A percentile compares a stretch with the other conserved stretches of the same genome.
These are phyloP conservation scores for Sodiomyces alkalinus DNA, from an alignment of 2,329 filamentous ascomycete species.

Conservation along the genomic window DNA sequence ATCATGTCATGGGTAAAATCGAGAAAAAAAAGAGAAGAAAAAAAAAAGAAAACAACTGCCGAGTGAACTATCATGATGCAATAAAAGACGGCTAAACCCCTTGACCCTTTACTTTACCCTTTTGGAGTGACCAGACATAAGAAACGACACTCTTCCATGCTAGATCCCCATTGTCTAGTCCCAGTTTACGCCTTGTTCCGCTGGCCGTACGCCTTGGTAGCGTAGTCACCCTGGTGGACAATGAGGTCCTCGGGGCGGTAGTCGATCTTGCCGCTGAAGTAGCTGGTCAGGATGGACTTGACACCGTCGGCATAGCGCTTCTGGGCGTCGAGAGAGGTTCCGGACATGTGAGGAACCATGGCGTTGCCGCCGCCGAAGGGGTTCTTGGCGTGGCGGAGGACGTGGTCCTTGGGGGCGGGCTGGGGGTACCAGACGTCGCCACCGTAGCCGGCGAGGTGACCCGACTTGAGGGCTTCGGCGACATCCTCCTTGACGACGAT, in stretches of 20 bases:
- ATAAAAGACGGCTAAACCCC: too few relatives aligned
- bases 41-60: too few relatives aligned
- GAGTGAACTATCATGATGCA: too few relatives aligned
- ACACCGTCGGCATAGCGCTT: slow-evolving; percentile 76
- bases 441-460: slow-evolving; percentile 80
- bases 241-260: slow-evolving; percentile 88
- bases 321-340: slow-evolving; percentile 96
- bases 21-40: too few relatives aligned
- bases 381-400: slow-evolving; percentile 83
- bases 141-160: not conserved
- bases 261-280: slow-evolving; percentile 76
- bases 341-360: slow-evolving; percentile 98
- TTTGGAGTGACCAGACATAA: slow-evolving; percentile 2
- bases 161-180: slow-evolving; percentile 12
- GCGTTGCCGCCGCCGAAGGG: slow-evolving; percentile 94
- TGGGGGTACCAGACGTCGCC: slow-evolving; percentile 96
- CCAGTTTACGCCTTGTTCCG: too few relatives aligned
- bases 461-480: slow-evolving; percentile 77
- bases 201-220: slow-evolving; percentile 86
- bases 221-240: slow-evolving; percentile 78
- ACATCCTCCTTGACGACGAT: slow-evolving; percentile 99
- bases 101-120: too few relatives aligned
- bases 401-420: slow-evolving; percentile 86
- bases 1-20: too few relatives aligned
- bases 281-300: slow-evolving; percentile 83